Conservation (phyloP, 257 asterid genomes). For the Gentiana macrophylla region DNA sequence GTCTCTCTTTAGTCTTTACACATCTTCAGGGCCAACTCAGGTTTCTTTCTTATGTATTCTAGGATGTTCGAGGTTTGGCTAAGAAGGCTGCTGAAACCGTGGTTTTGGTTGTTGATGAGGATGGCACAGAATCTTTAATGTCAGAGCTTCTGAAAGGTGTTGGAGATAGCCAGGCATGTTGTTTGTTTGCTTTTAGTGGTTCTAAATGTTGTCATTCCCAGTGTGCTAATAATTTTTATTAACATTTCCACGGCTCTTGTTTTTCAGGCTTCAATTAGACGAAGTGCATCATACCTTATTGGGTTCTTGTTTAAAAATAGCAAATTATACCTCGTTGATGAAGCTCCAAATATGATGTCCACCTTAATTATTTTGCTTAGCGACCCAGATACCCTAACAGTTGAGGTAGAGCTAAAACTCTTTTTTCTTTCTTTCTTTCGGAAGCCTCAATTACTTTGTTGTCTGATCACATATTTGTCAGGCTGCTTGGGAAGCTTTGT, state of each 20-base stretch:
- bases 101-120: slow-evolving; percentile 85
- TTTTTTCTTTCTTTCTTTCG: slow-evolving; percentile 1
- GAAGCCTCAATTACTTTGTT: slow-evolving; percentile 8
- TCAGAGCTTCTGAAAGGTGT: slow-evolving; percentile 87
- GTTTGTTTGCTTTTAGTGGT: slow-evolving; percentile 10
- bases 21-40: too few species aligned
- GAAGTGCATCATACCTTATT: slow-evolving; percentile 70
- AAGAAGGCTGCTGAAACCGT: slow-evolving; percentile 94
- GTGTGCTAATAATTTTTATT: background rate
- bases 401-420: slow-evolving; percentile 38
- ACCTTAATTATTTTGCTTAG: slow-evolving; percentile 79
- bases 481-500: slow-evolving; percentile 95
- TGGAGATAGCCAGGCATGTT: slow-evolving; percentile 72
- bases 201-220: background rate
- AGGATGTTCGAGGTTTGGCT: slow-evolving; percentile 65
- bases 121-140: slow-evolving; percentile 70
- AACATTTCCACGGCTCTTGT: slow-evolving; percentile 9
- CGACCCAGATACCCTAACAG: slow-evolving; percentile 71
- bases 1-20: too few species aligned
- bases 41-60: background rate
- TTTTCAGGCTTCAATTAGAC: slow-evolving; percentile 70
- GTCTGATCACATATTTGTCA: slow-evolving; percentile 21
- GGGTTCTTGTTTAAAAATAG: slow-evolving; percentile 90
- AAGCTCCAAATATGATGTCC: slow-evolving; percentile 89
- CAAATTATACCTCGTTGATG: slow-evolving; percentile 85